These are phyloP conservation scores for Thelephora ganbajun DNA, from an alignment of 768 basidiomycete species.

Conservation along the genomic window DNA sequence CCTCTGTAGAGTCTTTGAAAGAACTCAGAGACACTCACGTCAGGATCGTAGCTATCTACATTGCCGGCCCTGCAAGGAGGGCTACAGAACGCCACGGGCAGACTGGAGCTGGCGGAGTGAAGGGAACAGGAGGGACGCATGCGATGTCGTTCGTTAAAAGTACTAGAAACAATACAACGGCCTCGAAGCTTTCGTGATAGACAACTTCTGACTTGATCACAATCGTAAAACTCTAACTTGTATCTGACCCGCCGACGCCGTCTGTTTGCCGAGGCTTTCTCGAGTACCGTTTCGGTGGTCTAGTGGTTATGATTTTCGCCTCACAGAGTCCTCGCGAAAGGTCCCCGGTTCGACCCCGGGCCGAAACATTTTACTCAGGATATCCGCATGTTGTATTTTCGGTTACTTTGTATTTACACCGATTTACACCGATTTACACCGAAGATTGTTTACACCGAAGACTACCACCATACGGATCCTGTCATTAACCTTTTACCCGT, in stretches of 20 bases:
- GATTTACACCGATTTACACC: too few species aligned
- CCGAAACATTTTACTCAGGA: constrained; percentile 21
- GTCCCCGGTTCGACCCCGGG: constrained; percentile 34
- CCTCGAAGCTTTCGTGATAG: constrained; percentile 14
- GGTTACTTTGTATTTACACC: too few species aligned
- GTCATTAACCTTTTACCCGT: constrained; percentile 63
- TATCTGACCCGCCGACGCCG: background rate
- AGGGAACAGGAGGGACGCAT: constrained; percentile 46
- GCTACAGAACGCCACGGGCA: background rate
- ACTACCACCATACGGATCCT: constrained; percentile 52
- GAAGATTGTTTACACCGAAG: too few species aligned
- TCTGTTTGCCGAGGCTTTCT: background rate
- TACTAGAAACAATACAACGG: constrained; percentile 35
- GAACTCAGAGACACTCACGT: constrained; percentile 45
- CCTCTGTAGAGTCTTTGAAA: constrained; percentile 34
- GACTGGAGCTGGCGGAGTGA: constrained; percentile 8
- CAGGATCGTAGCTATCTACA: constrained; percentile 39
- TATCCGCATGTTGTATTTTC: too few species aligned
- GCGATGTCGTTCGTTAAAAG: constrained; percentile 42
- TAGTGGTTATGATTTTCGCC: constrained; percentile 37
- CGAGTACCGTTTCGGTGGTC: constrained; percentile 24
- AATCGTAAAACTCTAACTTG: background rate
- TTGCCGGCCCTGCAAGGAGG: constrained; percentile 27
- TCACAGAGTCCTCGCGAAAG: constrained; percentile 27
- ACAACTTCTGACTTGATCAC: background rate